A percentile compares a stretch with the other conserved stretches of the same genome.
Conservation (phyloP, 1,284 basidiomycete species). For the Rhodotorula sp. region DNA sequence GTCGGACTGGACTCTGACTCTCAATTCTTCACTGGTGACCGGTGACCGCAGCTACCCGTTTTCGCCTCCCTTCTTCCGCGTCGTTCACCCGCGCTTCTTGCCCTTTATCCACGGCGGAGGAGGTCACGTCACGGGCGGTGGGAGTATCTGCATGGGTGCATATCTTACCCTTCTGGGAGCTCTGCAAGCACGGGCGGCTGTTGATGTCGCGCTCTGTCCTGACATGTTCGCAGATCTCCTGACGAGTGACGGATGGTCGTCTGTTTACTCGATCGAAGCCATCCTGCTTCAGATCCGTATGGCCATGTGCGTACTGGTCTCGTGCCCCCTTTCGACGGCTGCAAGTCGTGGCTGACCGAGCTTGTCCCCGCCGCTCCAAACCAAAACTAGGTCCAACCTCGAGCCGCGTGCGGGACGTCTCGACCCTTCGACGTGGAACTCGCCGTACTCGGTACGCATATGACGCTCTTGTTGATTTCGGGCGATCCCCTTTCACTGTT, state of each 20-base stretch:
- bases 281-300: constrained; percentile 40
- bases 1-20: background rate
- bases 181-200: background rate
- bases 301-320: constrained; percentile 26
- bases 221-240: constrained; percentile 17
- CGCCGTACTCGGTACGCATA: constrained; percentile 24
- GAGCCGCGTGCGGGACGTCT: constrained; percentile 40
- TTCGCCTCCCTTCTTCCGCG: constrained; percentile 42
- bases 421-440: constrained; percentile 31
- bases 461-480: no score
- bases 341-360: background rate
- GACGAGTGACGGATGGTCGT: constrained; percentile 34
- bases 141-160: constrained; percentile 36
- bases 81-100: constrained; percentile 41
- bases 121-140: constrained; percentile 40
- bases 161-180: no score
- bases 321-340: background rate
- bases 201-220: background rate
- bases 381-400: constrained; percentile 28
- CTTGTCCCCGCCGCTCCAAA: background rate
- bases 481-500: no score
- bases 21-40: background rate
- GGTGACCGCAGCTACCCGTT: constrained; percentile 29
- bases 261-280: constrained; percentile 33
- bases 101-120: constrained; percentile 41